Evolutionary conservation across 768 basidiomycete genomes (phyloP), one percentile per base, ranked within the genome.

Genomic region (Panaeolus papilionaceus): DNA sequence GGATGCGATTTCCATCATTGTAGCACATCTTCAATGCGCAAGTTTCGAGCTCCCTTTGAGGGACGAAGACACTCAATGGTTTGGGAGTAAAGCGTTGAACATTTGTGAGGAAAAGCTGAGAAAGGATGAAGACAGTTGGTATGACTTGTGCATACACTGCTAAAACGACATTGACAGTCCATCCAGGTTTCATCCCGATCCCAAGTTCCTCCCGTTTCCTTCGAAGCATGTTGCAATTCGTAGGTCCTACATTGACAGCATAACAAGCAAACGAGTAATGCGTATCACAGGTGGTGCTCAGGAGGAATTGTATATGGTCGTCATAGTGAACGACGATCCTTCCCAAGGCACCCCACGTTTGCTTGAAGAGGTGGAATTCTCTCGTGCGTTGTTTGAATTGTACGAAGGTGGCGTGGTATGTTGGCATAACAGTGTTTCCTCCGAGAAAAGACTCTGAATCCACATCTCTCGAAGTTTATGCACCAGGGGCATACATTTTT

Each of bases 331-430:
- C 14, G 83, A 79, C 51, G 72, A 78, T 1, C 75, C 75, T 28
- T 73, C 77, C 38, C 71, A 78, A 7, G 23, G 72, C 39, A 61
- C 76, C 0, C 76, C 79, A 20, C 80, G 75, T 18, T 82, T 93
- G 38, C 73, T 97, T 9, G 95, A 97, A 78, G 93, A 96, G 74
- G 81, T 94, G 26, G 95, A 96, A 77, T 77, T 90, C 47, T 94
- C 92, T 23, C 82, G 95, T 38, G 93, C 94, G 0, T 79, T 95
- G 65, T 97, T 96, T 70, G 95, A 96, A 76, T 79, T 93, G 9
- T 97, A 96, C 72, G 94, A 96, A 78, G 95, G 95, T 12, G 94
- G 89, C 4, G 89, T 96, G 69, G 92, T 93, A 76, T 70, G 83
- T 81, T 33, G n/a, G 33, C 23, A 26, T 20, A 54, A 4, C 6